Base-by-base conservation (phyloP, 768 basidiomycete species). In the Macrolepiota dolichaula region DNA sequence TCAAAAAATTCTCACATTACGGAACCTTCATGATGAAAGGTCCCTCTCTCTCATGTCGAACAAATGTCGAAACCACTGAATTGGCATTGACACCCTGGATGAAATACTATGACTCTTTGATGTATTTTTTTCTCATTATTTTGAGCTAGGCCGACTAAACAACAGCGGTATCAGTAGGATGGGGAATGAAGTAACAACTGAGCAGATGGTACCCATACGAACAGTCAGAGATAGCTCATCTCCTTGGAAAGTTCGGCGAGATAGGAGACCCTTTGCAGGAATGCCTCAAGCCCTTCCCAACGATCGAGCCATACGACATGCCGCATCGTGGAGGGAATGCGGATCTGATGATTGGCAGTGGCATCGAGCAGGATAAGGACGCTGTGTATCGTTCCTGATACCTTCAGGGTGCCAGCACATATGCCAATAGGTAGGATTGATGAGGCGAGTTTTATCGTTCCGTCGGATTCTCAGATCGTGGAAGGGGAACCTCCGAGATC, bases 281-380 rank as follows among this genome's bases (percentile, higher is more conserved):
- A n/a, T n/a, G n/a, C n/a, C n/a, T n/a, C n/a, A n/a, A n/a, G n/a
- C n/a, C n/a, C n/a, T n/a, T n/a, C n/a, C n/a, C n/a, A n/a, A n/a
- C n/a, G n/a, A n/a, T 32, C 7, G 29, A 32, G 29, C 7, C 29
- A 7, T 32, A 32, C 29, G 29, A 32, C 71, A 70, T 72, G 73
- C 73, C 72, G 71, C 54, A 55, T 55, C 62, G 66, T 66, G 72
- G 71, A 60, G 55, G 57, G 69, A 74, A 68, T 68, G 69, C 67
- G 71, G 72, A 64, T 64, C 51, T 29, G 47, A 51, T 61, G 25
- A 61, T 57, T 59, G 51, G 47, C 44, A 50, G 32, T 38, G 24
- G 53, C 55, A 57, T 55, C 61, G 47, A 64, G 57, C 46, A 63
- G 22, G 66, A 22, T 47, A 36, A 17, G n/a, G 42, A 44, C 44